Conservation (phyloP, 768 basidiomycete genomes). For the Boletus reticuloceps region DNA sequence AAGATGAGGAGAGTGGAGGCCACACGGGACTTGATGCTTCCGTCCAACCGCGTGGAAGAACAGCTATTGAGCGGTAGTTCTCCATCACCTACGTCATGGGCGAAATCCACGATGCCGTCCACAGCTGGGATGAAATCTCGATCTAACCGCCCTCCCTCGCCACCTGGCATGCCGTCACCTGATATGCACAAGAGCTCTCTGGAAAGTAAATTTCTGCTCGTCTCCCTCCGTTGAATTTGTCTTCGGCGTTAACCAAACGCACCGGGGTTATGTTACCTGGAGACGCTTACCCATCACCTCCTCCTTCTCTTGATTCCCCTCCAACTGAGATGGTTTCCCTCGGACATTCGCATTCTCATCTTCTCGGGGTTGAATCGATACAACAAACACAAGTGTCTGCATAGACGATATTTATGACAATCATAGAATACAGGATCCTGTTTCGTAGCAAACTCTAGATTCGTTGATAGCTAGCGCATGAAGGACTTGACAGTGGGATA, state of each 20-base stretch:
- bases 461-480: neutral
- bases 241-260: constrained; percentile 25
- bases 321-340: constrained; percentile 12
- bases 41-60: constrained; percentile 62
- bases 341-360: constrained; percentile 6
- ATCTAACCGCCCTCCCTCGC: constrained; percentile 5
- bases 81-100: constrained; percentile 14
- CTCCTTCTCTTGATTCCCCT: constrained; percentile 32
- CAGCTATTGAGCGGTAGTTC: constrained; percentile 45
- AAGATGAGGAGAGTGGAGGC: constrained; percentile 78
- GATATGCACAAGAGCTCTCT: constrained; percentile 7
- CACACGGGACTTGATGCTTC: constrained; percentile 63
- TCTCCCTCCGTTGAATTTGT: constrained; percentile 17
- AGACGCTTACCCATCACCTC: constrained; percentile 52
- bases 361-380: constrained; percentile 1
- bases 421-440: constrained; percentile 1
- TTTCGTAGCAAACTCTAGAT: constrained; percentile 1
- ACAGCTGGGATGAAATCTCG: constrained; percentile 28
- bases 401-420: constrained; percentile 27
- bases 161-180: neutral
- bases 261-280: constrained; percentile 25
- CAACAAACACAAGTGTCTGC: constrained; percentile 15
- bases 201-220: constrained; percentile 16
- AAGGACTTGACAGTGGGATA: neutral
- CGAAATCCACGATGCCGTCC: constrained; percentile 11